These are phyloP conservation scores for Flagelloscypha sp. DNA, from an alignment of 768 basidiomycete genomes.

Conservation along the genomic window DNA sequence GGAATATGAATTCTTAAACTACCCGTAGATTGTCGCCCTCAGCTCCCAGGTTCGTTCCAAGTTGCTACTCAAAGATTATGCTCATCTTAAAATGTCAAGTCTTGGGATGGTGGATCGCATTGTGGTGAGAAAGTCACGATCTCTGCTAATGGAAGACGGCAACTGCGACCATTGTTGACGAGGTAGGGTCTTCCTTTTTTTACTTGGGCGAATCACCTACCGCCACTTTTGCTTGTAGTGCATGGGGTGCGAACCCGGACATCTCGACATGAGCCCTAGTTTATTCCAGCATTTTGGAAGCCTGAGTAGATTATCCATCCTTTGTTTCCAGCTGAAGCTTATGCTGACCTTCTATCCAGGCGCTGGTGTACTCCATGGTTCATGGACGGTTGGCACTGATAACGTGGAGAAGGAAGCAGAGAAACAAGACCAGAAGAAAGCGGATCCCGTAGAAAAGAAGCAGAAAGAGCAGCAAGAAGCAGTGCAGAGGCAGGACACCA, in stretches of 20 bases:
- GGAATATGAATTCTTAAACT: no score
- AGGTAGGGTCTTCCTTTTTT: conserved; percentile 20
- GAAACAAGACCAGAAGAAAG: no score
- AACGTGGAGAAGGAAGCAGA: no score
- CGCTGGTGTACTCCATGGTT: conserved; percentile 28
- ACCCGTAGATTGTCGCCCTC: conserved; percentile 34
- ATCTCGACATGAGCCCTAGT: conserved; percentile 37
- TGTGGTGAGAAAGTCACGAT: conserved; percentile 41
- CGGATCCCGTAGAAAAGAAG: no score
- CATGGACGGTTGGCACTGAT: conserved; percentile 29
- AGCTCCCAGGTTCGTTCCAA: conserved; percentile 26
- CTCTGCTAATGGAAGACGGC: conserved; percentile 26
- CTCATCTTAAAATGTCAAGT: conserved; percentile 16
- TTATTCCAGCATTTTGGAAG: conserved; percentile 37
- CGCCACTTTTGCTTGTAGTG: conserved; percentile 24
- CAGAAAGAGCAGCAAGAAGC: no score
- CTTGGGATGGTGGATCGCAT: conserved; percentile 31
- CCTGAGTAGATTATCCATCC: no score
- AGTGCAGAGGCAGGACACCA: neutral
- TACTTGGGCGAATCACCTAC: neutral
- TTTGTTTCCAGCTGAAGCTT: no score
- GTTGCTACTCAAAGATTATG: neutral
- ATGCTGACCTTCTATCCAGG: no score
- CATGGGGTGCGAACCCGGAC: conserved; percentile 26
- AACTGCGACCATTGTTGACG: conserved; percentile 36